A percentile compares a stretch with the other conserved stretches of the same genome.
Evolutionary conservation across 768 basidiomycete species (phyloP).

Genomic region (Tulasnella sp.): DNA sequence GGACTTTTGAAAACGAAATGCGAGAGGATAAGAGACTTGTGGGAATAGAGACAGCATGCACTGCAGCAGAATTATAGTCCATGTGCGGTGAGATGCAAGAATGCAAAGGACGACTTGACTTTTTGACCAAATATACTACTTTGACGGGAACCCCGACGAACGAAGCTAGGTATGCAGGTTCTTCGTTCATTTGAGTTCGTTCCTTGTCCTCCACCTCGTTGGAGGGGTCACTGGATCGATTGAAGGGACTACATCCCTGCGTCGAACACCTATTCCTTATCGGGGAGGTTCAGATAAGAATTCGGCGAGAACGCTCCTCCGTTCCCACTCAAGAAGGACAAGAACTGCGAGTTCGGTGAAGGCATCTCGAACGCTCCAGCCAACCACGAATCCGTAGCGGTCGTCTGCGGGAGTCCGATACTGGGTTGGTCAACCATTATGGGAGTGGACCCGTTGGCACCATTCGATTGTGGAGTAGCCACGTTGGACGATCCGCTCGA

Average conservation of each 20-base stretch:
- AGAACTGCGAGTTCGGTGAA: constrained; percentile 2
- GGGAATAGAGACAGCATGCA: neutral
- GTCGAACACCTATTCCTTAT: neutral
- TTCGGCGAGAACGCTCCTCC: constrained; percentile 3
- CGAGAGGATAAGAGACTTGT: neutral
- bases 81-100: constrained; percentile 1
- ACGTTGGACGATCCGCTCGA: neutral
- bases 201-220: neutral
- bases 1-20: neutral
- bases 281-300: neutral
- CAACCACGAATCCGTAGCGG: neutral
- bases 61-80: neutral
- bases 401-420: neutral
- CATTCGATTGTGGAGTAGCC: neutral
- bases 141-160: neutral
- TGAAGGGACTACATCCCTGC: neutral
- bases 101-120: neutral
- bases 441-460: neutral
- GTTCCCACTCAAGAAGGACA: constrained; percentile 8
- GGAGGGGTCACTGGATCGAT: neutral
- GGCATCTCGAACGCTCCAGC: neutral
- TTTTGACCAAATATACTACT: neutral
- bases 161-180: neutral
- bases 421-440: neutral
- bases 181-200: neutral